A percentile compares a stretch with the other conserved stretches of the same genome.
phyloP scores from a whole-genome alignment of 2,329 filamentous ascomycete species.

The Diplocarpon rosae region DNA sequence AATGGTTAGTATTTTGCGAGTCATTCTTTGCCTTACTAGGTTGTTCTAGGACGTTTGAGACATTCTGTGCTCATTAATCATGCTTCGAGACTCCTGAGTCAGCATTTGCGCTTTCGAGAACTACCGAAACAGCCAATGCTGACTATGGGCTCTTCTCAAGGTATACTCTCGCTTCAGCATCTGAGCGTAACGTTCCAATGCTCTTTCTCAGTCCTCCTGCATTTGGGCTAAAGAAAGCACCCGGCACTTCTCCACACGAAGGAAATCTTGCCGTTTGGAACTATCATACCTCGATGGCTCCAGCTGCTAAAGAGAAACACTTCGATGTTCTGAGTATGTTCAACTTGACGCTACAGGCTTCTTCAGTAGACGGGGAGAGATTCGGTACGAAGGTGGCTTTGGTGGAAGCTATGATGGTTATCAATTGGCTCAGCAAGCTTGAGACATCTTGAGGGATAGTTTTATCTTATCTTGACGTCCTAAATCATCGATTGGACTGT shows the following conservation, averaged over 20 bases:
- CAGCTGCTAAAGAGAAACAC: conserved; percentile 26
- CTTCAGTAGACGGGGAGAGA: conserved; percentile 29
- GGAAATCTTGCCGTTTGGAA: conserved; percentile 26
- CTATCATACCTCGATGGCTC: conserved; percentile 27
- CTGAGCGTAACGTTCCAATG: conserved; percentile 31
- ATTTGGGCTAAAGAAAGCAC: conserved; percentile 1
- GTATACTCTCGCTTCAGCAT: conserved; percentile 25
- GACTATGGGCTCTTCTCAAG: too few species aligned
- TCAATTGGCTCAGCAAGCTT: conserved; percentile 29
- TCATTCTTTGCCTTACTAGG: too few species aligned
- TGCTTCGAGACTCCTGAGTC: too few species aligned
- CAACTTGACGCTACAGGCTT: conserved; percentile 33
- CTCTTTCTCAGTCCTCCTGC: conserved; percentile 33
- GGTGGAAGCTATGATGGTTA: conserved; percentile 30
- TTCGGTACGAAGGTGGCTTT: conserved; percentile 32
- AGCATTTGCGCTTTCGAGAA: too few species aligned
- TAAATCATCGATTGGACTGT: neutral
- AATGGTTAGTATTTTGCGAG: conserved; percentile 26
- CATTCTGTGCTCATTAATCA: too few species aligned
- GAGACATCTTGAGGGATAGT: conserved; percentile 18
- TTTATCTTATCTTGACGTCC: too few species aligned
- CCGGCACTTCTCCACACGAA: neutral
- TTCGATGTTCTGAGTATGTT: conserved; percentile 34
- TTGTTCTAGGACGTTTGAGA: too few species aligned
- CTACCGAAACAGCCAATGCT: too few species aligned